phyloP scores from a whole-genome alignment of 192 early-diverging fungal species.

The Coemansia sp. region DNA sequence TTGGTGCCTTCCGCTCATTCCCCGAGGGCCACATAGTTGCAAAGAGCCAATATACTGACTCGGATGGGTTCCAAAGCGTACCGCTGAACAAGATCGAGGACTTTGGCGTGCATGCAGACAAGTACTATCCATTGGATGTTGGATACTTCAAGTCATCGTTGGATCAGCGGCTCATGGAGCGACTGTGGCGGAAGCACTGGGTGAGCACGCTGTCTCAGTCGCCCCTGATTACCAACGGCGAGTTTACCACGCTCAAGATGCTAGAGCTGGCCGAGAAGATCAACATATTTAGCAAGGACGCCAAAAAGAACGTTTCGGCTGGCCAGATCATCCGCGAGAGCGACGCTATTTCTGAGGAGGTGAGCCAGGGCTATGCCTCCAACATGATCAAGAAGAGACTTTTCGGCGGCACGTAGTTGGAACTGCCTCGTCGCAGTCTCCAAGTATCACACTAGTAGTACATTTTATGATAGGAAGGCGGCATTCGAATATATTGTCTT shows the following conservation, averaged over 20 bases:
- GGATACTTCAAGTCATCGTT: constrained; percentile 92
- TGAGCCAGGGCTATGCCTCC: constrained; percentile 48
- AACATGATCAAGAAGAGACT: constrained; percentile 46
- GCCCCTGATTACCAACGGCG: constrained; percentile 76
- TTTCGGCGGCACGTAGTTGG: constrained; percentile 20
- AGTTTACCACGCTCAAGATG: constrained; percentile 51
- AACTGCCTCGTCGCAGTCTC: background rate
- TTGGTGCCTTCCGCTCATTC: constrained; percentile 99
- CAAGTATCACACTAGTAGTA: background rate
- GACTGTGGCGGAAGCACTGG: constrained; percentile 99
- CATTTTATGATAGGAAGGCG: background rate
- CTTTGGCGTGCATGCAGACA: constrained; percentile 92
- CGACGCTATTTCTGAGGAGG: constrained; percentile 48
- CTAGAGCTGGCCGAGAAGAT: constrained; percentile 49
- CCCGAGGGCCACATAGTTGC: constrained; percentile 64
- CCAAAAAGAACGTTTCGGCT: constrained; percentile 35
- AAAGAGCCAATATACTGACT: constrained; percentile 5
- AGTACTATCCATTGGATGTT: constrained; percentile 88
- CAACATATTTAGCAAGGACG: constrained; percentile 27
- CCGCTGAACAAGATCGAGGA: constrained; percentile 97
- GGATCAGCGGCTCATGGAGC: constrained; percentile 84
- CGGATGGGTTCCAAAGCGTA: constrained; percentile 56
- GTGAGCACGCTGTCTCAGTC: constrained; percentile 94
- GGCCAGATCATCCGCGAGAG: constrained; percentile 42
- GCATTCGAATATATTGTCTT: no score